phyloP scores from a whole-genome alignment of 768 basidiomycete genomes.

The Leccinum variicolor region DNA sequence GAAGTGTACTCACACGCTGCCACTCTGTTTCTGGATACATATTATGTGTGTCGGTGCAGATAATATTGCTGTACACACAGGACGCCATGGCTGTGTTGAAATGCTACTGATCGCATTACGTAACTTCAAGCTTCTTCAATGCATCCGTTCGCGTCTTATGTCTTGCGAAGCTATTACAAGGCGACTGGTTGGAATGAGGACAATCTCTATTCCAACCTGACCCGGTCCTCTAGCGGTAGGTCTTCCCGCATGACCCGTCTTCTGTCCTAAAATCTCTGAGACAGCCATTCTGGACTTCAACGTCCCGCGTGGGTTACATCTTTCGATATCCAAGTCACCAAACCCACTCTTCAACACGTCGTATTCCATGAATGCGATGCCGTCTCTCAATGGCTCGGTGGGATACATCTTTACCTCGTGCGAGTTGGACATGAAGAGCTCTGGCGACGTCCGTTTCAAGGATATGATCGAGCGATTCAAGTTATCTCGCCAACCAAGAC shows the following conservation, averaged over 20 bases:
- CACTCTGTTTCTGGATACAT: too few relatives aligned
- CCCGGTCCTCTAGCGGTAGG: constrained; percentile 82
- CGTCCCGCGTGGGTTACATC: constrained; percentile 76
- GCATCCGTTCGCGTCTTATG: constrained; percentile 87
- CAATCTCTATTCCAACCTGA: constrained; percentile 87
- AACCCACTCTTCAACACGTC: constrained; percentile 87
- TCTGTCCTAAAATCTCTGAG: constrained; percentile 5
- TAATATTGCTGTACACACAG: too few relatives aligned
- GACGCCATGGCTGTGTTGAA: too few relatives aligned
- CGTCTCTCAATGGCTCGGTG: constrained; percentile 87
- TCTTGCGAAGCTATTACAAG: constrained; percentile 84
- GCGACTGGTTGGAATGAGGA: constrained; percentile 98
- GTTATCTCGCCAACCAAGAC: constrained; percentile 75
- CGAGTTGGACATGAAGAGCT: constrained; percentile 67
- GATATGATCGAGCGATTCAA: constrained; percentile 88
- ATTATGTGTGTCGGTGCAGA: too few relatives aligned
- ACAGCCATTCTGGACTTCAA: constrained; percentile 89
- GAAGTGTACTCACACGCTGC: too few relatives aligned
- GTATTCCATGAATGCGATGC: constrained; percentile 90
- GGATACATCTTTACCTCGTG: constrained; percentile 94
- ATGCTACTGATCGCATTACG: too few relatives aligned
- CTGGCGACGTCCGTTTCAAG: constrained; percentile 74
- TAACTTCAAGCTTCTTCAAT: constrained; percentile 33
- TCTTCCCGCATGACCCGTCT: constrained; percentile 7
- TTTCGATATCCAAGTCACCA: constrained; percentile 83